Conservation (phyloP, 176 grass and related monocot species). For the Phragmites australis region DNA sequence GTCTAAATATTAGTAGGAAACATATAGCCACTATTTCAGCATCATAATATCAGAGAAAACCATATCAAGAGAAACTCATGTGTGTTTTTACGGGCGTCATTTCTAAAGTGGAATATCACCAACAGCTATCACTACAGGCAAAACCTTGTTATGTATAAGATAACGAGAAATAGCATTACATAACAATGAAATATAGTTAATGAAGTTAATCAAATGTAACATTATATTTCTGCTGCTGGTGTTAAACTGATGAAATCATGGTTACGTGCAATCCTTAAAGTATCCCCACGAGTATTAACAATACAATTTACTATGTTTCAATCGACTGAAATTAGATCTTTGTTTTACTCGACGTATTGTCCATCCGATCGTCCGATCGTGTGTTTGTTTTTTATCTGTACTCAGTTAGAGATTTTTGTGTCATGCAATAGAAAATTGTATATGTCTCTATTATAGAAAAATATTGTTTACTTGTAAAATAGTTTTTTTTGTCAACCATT, state of each 20-base stretch:
- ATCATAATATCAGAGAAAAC: not conserved
- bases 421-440: too few relatives aligned
- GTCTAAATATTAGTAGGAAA: not conserved
- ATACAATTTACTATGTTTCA: too few relatives aligned
- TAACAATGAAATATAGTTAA: not conserved
- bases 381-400: too few relatives aligned
- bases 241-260: slow-evolving; percentile 18
- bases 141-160: not conserved
- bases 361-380: too few relatives aligned
- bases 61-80: not conserved
- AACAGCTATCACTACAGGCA: not conserved
- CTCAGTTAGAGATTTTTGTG: too few relatives aligned
- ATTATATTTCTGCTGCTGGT: slow-evolving; percentile 5
- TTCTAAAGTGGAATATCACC: not conserved
- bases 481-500: too few relatives aligned
- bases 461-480: too few relatives aligned
- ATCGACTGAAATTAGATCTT: too few relatives aligned
- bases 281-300: slow-evolving; percentile 92
- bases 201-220: not conserved
- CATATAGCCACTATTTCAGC: not conserved
- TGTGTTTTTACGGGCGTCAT: not conserved
- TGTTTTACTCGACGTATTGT: too few relatives aligned
- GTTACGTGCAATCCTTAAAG: slow-evolving; percentile 95
- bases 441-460: too few relatives aligned
- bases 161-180: slow-evolving; percentile 6